Evolutionary conservation across 352 stramenopile species (phyloP).

Genomic region (Globisporangium iwayamae): DNA sequence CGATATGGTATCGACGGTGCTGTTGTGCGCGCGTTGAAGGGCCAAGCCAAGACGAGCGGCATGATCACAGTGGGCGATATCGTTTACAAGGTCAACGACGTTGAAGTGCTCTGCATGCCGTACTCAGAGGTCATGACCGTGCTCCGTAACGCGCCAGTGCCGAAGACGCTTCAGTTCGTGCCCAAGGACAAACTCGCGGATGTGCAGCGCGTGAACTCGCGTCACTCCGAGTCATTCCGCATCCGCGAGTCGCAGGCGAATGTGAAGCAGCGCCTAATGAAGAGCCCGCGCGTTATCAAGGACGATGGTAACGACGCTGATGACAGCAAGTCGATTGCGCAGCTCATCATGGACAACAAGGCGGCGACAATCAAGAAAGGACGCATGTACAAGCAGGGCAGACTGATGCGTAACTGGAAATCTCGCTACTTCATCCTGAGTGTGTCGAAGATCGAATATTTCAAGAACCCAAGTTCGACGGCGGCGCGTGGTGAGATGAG

Average conservation of each 20-base stretch:
- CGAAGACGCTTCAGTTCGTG: constrained; percentile 82
- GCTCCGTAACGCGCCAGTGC: constrained; percentile 55
- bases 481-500: constrained; percentile 74
- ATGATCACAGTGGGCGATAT: constrained; percentile 85
- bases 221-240: constrained; percentile 72
- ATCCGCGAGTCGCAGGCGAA: constrained; percentile 58
- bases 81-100: constrained; percentile 86
- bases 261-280: constrained; percentile 70
- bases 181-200: constrained; percentile 83
- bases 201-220: constrained; percentile 80
- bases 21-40: constrained; percentile 76
- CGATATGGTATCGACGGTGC: constrained; percentile 81
- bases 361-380: constrained; percentile 86
- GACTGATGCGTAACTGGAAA: constrained; percentile 84
- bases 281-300: constrained; percentile 68
- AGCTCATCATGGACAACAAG: constrained; percentile 83
- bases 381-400: constrained; percentile 84
- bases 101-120: constrained; percentile 79
- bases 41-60: constrained; percentile 77
- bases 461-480: constrained; percentile 80
- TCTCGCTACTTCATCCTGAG: constrained; percentile 86
- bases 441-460: constrained; percentile 85
- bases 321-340: constrained; percentile 78
- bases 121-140: constrained; percentile 85
- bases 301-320: constrained; percentile 65